Conservation (phyloP, 495 filamentous ascomycete genomes). For the Penicillium chermesinum region DNA sequence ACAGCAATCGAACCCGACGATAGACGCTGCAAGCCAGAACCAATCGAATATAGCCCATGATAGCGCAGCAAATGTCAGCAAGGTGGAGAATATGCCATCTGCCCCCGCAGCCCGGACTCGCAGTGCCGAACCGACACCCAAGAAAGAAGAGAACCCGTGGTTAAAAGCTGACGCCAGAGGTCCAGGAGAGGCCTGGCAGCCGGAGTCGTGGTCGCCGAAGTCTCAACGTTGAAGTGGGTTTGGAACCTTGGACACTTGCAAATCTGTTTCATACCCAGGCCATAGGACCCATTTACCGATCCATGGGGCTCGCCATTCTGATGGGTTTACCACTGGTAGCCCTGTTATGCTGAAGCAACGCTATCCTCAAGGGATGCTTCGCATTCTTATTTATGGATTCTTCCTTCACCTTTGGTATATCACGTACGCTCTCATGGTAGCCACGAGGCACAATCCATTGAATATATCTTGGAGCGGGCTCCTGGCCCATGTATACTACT, state of each 20-base stretch:
- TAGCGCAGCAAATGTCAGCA: not conserved
- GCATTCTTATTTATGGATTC: too few relatives aligned
- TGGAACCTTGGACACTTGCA: not conserved
- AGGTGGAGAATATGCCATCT: not conserved
- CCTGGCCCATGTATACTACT: too few relatives aligned
- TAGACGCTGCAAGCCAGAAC: constrained; percentile 15
- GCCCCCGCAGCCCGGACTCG: constrained; percentile 6
- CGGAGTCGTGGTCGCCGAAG: constrained; percentile 59
- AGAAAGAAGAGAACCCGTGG: constrained; percentile 56
- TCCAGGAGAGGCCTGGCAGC: constrained; percentile 74
- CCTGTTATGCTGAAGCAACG: too few relatives aligned
- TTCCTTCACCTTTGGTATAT: too few relatives aligned
- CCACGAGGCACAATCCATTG: too few relatives aligned
- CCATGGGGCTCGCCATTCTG: not conserved
- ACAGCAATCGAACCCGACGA: constrained; percentile 38
- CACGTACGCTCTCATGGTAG: too few relatives aligned
- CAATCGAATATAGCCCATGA: not conserved
- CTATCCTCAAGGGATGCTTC: too few relatives aligned
- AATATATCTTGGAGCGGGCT: too few relatives aligned
- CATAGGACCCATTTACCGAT: not conserved
- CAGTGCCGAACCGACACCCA: constrained; percentile 15
- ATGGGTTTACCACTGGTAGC: too few relatives aligned
- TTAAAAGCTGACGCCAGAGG: constrained; percentile 36
- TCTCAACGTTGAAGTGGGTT: constrained; percentile 27
- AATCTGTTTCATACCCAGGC: not conserved